phyloP scores from a whole-genome alignment of 2,329 filamentous ascomycete species.

The Didymella lethalis region DNA sequence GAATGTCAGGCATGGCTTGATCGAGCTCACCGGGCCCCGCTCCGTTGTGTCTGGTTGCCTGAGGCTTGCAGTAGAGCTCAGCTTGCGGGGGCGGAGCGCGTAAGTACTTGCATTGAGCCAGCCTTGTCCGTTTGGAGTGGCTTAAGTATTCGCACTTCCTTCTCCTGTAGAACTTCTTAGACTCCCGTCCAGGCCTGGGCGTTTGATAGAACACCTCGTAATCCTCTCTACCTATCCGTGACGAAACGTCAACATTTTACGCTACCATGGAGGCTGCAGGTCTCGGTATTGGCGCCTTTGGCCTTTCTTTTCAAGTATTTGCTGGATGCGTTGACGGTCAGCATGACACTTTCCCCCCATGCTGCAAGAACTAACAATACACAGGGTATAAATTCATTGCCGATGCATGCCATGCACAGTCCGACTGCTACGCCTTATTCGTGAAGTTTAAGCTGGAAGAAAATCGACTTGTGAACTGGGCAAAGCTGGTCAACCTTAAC shows the following conservation, averaged over 20 bases:
- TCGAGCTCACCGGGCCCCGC: constrained; percentile 19
- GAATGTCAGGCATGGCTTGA: neutral
- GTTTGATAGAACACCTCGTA: too few species aligned
- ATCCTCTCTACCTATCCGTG: too few species aligned
- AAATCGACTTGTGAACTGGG: constrained; percentile 51
- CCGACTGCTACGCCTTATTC: constrained; percentile 45
- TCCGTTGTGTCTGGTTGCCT: constrained; percentile 21
- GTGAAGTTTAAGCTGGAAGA: constrained; percentile 51
- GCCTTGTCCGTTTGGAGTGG: constrained; percentile 23
- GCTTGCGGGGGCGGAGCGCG: constrained; percentile 41
- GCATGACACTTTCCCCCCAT: neutral
- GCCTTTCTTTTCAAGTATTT: constrained; percentile 48
- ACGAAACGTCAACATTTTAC: too few species aligned
- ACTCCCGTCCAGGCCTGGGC: too few species aligned
- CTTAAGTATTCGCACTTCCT: constrained; percentile 25
- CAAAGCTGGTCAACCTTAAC: constrained; percentile 43
- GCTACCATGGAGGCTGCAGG: constrained; percentile 29
- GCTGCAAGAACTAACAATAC: neutral
- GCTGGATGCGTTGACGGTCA: constrained; percentile 48
- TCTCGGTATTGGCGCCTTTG: constrained; percentile 38
- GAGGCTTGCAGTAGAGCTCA: constrained; percentile 29
- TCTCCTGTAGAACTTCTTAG: too few species aligned
- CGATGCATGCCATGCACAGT: constrained; percentile 46
- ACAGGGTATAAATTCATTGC: constrained; percentile 50
- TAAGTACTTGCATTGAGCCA: constrained; percentile 17